Percentiles rank a stretch among this genome's conserved stretches.
phyloP scores from a whole-genome alignment of 2,329 filamentous ascomycete species.

The Pseudocercospora macadamiae region DNA sequence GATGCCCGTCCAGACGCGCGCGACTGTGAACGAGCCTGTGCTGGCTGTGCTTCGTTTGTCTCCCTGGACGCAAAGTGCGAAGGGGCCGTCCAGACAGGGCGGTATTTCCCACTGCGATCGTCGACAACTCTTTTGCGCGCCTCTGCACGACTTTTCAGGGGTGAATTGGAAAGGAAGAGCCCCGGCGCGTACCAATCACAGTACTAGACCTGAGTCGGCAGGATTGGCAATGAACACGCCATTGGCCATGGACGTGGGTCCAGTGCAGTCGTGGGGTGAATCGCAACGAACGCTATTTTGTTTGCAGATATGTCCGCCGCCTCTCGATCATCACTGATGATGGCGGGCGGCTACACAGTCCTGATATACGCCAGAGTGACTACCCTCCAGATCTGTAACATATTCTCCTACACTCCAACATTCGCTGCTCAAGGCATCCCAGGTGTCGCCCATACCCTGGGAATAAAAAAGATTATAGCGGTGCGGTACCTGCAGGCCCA shows the following conservation, averaged over 20 bases:
- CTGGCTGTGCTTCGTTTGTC: neutral
- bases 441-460: neutral
- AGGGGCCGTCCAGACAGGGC: neutral
- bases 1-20: neutral
- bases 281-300: too few species aligned
- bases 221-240: conserved; percentile 4
- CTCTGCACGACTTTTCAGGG: neutral
- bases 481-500: neutral
- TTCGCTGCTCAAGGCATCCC: conserved; percentile 2
- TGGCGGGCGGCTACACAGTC: neutral
- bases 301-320: too few species aligned
- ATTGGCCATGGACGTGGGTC: neutral
- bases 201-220: conserved; percentile 1
- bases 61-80: too few species aligned
- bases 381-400: neutral
- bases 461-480: neutral
- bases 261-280: too few species aligned
- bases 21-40: neutral
- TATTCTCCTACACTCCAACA: neutral
- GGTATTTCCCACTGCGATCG: neutral
- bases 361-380: neutral
- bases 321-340: neutral
- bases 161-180: neutral
- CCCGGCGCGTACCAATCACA: neutral
- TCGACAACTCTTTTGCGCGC: neutral